Base-by-base conservation (phyloP, 192 early-diverging fungal species). In the Linnemannia hyalina region DNA sequence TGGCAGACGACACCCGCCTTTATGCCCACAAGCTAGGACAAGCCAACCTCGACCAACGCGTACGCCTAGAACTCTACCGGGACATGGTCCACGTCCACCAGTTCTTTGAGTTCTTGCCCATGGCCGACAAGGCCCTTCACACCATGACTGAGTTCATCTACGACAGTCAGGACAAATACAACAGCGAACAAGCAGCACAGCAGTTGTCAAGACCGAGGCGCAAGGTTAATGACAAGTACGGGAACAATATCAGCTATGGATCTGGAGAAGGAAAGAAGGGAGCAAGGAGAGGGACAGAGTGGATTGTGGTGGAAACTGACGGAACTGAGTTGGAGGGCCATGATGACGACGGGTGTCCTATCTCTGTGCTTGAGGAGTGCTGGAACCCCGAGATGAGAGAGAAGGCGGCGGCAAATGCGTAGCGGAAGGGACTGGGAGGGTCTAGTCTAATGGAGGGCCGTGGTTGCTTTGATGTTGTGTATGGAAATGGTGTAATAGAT, bases 21-120 rank as follows among this genome's bases (percentile, higher is more conserved):
- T 86, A 86, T 9, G 84, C 79, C 9, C 73, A 86, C 44, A 77
- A 74, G 6, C 80, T 86, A 5, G 84, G 84, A 22, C 71, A 81
- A 23, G 84, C 79, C 4, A 44, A 68, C 29, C 7, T 29, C 2
- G 38, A 68, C 16, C 68, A 77, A 40, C 42, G 46, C 20, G 76
- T 78, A 22, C 75, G 84, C 11, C 16, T 81, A 0, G 84, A 86
- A 42, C 47, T 86, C 4, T 86, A 81, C 38, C 75, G 52, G 15
- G 84, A 86, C 32, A 76, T 77, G 79, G 84, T 86, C 16, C 84
- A 86, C 35, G 84, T 86, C 18, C 79, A 80, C 46, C 84, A 80
- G 35, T 81, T 74, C 35, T 81, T 86, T 63, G 84, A 81, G 71
- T 86, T 86, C 69, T 47, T 86, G 40, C 79, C 79, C 26, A 78